phyloP scores from a whole-genome alignment of 768 basidiomycete species.

The Pulveroboletus sp. region DNA sequence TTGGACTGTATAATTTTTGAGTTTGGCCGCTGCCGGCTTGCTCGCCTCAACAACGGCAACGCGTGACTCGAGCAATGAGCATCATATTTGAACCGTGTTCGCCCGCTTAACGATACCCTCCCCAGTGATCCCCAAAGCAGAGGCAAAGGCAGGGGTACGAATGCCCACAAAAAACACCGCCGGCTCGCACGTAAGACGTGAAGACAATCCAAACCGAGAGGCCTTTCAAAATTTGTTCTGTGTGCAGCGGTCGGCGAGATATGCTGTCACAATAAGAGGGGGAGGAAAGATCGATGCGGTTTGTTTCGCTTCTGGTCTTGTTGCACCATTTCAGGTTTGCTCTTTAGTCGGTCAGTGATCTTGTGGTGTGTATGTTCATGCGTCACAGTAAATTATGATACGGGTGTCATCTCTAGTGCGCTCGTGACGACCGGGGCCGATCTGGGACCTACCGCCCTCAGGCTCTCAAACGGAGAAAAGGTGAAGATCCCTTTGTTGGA shows the following conservation, averaged over 20 bases:
- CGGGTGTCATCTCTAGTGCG: conserved; percentile 78
- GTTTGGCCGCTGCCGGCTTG: no score
- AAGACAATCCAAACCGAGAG: background rate
- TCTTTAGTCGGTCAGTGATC: conserved; percentile 55
- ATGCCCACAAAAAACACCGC: background rate
- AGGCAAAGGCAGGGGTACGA: background rate
- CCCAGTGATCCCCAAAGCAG: background rate
- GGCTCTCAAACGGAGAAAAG: conserved; percentile 65
- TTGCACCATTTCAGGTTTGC: conserved; percentile 70
- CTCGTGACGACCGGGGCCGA: conserved; percentile 68
- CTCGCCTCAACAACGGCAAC: no score
- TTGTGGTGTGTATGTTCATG: background rate
- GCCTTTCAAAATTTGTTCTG: conserved; percentile 16
- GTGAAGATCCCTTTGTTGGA: conserved; percentile 29
- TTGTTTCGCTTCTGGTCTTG: conserved; percentile 76
- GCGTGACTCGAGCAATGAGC: no score
- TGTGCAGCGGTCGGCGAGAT: conserved; percentile 41
- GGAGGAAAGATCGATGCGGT: conserved; percentile 64
- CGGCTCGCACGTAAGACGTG: background rate
- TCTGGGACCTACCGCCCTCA: conserved; percentile 50
- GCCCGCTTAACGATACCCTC: background rate
- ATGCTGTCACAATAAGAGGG: conserved; percentile 59
- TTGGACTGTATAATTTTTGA: no score
- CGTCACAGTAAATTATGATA: conserved; percentile 65
- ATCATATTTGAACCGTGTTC: no score